A percentile compares a stretch with the other conserved stretches of the same genome.
phyloP scores from a whole-genome alignment of 1,284 basidiomycete species.

The Rhizoctonia solani region DNA sequence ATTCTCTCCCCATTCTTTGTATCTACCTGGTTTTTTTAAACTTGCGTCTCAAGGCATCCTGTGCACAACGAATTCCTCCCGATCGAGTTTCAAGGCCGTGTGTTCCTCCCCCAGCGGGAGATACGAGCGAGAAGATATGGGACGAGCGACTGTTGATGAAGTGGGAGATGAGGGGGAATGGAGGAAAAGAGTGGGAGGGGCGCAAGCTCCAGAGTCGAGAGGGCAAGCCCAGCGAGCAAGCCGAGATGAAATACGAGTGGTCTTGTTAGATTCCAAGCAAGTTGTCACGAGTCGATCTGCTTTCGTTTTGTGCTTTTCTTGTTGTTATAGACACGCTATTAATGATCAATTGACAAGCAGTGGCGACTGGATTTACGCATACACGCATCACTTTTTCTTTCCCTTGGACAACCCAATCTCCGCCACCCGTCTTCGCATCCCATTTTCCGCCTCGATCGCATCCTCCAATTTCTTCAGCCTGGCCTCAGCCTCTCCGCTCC shows the following conservation, averaged over 20 bases:
- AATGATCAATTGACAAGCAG: not conserved
- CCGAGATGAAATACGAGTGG: not conserved
- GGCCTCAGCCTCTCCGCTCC: conserved; percentile 47
- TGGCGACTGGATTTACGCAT: not conserved
- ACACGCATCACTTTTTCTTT: not conserved
- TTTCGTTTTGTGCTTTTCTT: too few relatives aligned
- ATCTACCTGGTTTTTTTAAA: not conserved
- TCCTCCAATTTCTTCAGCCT: conserved; percentile 48
- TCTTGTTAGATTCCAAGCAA: not conserved
- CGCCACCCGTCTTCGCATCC: conserved; percentile 40
- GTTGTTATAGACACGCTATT: too few relatives aligned
- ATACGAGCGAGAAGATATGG: conserved; percentile 63
- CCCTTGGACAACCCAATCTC: not conserved
- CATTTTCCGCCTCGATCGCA: conserved; percentile 50
- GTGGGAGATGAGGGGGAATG: conserved; percentile 75
- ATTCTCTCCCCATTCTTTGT: not conserved
- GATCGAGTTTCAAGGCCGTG: conserved; percentile 49
- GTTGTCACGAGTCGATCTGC: too few relatives aligned
- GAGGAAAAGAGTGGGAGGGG: conserved; percentile 67
- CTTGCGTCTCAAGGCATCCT: conserved; percentile 58
- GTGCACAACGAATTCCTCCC: conserved; percentile 69
- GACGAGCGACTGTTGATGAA: conserved; percentile 69
- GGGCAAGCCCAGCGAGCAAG: not conserved
- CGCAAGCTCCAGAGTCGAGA: conserved; percentile 40
- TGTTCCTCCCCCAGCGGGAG: conserved; percentile 62